phyloP scores from a whole-genome alignment of 2,329 filamentous ascomycete genomes.

The Gaeumannomyces tritici region DNA sequence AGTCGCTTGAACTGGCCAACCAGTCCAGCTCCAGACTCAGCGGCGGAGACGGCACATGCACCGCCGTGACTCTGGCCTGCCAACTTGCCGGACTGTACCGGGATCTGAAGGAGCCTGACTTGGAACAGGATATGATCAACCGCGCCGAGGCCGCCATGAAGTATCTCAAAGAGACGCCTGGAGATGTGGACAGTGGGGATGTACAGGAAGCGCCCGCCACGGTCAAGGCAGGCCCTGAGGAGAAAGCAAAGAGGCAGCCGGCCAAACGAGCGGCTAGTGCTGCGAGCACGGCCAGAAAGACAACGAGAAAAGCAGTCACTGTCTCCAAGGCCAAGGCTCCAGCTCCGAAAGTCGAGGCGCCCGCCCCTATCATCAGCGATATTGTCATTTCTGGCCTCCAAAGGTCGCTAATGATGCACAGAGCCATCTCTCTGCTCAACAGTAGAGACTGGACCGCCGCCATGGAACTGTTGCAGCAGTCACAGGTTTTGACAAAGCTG shows the following conservation, averaged over 20 bases:
- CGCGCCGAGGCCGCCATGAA: slow-evolving; percentile 31
- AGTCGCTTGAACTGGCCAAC: slow-evolving; percentile 45
- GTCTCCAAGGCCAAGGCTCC: slow-evolving; percentile 14
- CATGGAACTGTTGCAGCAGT: slow-evolving; percentile 8
- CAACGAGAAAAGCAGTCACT: slow-evolving; percentile 15
- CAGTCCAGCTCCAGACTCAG: slow-evolving; percentile 44
- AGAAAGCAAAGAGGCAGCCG: slow-evolving; percentile 14
- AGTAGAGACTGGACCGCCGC: slow-evolving; percentile 44
- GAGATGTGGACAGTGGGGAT: neutral
- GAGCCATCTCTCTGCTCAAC: slow-evolving; percentile 34
- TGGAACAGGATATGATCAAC: slow-evolving; percentile 31
- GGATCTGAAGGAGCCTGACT: slow-evolving; percentile 33
- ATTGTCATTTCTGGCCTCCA: slow-evolving; percentile 25
- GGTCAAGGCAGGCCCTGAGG: slow-evolving; percentile 22
- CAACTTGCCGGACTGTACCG: slow-evolving; percentile 47
- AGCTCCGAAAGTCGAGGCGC: neutral
- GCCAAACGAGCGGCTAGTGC: neutral
- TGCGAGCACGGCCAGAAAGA: slow-evolving; percentile 15
- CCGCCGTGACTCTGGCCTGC: slow-evolving; percentile 38
- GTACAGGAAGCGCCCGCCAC: slow-evolving; percentile 9
- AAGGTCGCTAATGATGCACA: slow-evolving; percentile 29
- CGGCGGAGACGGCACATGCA: slow-evolving; percentile 30
- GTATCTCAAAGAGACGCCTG: neutral
- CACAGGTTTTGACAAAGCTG: slow-evolving; percentile 6
- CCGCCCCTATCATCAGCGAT: slow-evolving; percentile 12